Percentiles rank a stretch among this genome's conserved stretches.
Evolutionary conservation across 768 basidiomycete genomes (phyloP).

Genomic region (Termitomyces eurrhizus): DNA sequence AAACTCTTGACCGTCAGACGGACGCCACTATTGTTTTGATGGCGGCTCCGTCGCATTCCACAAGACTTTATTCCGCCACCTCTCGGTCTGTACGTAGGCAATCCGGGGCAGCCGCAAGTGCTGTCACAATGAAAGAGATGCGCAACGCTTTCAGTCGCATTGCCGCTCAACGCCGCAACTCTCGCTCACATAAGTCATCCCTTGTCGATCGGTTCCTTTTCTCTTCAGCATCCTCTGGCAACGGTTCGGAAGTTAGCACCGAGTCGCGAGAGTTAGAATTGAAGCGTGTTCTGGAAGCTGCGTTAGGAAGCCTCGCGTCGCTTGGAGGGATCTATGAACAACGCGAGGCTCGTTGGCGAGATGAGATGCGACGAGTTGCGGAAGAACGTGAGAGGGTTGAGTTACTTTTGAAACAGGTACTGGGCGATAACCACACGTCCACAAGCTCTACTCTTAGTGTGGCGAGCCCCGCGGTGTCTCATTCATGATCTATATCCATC

Average conservation of each 20-base stretch:
- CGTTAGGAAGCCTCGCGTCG: conserved; percentile 60
- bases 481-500: not conserved
- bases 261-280: conserved; percentile 61
- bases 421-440: conserved; percentile 30
- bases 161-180: conserved; percentile 47
- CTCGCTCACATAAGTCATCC: conserved; percentile 40
- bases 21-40: conserved; percentile 74
- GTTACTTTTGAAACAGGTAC: conserved; percentile 59
- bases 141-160: conserved; percentile 57
- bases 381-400: conserved; percentile 69
- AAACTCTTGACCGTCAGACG: conserved; percentile 74
- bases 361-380: conserved; percentile 62
- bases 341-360: conserved; percentile 63
- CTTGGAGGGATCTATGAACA: conserved; percentile 65
- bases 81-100: conserved; percentile 70
- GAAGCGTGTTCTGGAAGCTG: conserved; percentile 62
- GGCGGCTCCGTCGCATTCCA: conserved; percentile 71
- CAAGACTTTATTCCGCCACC: conserved; percentile 57
- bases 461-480: not conserved
- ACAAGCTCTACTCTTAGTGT: conserved; percentile 1
- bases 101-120: conserved; percentile 33
- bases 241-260: conserved; percentile 52
- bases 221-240: conserved; percentile 36
- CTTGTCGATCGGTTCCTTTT: conserved; percentile 48
- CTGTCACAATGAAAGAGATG: conserved; percentile 47